Evolutionary conservation across 352 stramenopile genomes (phyloP), one percentile per base, ranked within the genome.

Genomic region (Pythium grandisporangium): DNA sequence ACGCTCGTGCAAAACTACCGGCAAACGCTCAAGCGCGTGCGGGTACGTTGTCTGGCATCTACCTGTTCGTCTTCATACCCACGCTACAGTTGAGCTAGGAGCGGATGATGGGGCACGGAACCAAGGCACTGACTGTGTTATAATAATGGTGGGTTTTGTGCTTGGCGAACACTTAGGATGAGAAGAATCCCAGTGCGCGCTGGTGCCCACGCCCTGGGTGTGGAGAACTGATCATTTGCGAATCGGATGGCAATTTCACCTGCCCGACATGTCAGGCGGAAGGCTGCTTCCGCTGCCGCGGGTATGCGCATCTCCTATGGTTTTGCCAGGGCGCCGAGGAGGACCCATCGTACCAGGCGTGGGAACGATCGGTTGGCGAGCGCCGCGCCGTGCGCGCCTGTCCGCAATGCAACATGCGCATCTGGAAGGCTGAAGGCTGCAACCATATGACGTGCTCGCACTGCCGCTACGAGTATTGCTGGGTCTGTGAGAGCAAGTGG

Each of bases 361-460:
- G 74, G 74, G 68, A 83, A 39, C 63, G 60, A 22, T 83, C 68
- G 6, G 63, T 87, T 25, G 70, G 70, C 26, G 61, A 66, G 23
- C 43, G 58, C 8, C 63, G 61, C 10, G 58, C 70, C 3, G 70
- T 87, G 25, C 74, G 74, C 5, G 49, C 53, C 7, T 84, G 74
- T 48, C 74, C 74, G 8, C 55, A 66, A 14, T 87, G 74, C 36
- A 44, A 63, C 10, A 80, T 87, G 61, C 61, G 68, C 33, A 87
- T 87, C 42, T 87, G 74, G 74, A 87, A 84, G 56, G 76, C 60
- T 29, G 74, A 87, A 45, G 73, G 73, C 12, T 74, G 64, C 50
- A 84, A 84, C 42, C 73, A 87, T 58, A 87, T 87, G 60, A 84
- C 62, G 21, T 86, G 73, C 47, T 63, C 66, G n/a, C 53, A 60